Evolutionary conservation across 2,329 filamentous ascomycete genomes (phyloP).

Genomic region (Coleophoma crateriformis): DNA sequence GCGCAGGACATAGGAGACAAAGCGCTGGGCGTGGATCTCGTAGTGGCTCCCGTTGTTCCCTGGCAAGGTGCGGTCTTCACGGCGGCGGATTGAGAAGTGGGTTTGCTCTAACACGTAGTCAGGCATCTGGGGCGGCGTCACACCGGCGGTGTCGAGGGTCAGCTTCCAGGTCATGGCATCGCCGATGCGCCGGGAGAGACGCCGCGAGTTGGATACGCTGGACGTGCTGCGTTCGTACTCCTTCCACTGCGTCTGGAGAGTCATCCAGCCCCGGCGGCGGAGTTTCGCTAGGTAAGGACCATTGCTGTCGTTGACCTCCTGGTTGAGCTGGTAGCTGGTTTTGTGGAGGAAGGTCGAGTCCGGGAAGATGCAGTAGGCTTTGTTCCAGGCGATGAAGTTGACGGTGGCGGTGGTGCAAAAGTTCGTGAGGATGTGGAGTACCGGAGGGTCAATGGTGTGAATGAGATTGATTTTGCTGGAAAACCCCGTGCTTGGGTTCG

Average conservation of each 20-base stretch:
- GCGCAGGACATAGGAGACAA: not conserved
- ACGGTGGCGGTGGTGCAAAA: constrained; percentile 3
- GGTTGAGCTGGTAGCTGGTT: not conserved
- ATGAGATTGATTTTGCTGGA: not conserved
- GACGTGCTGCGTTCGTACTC: not conserved
- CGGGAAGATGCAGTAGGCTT: constrained; percentile 6
- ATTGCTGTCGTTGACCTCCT: not conserved
- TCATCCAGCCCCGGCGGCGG: not conserved
- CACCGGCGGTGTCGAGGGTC: not conserved
- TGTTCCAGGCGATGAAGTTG: constrained; percentile 6
- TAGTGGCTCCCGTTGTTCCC: too few relatives aligned
- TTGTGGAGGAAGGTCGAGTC: constrained; percentile 1
- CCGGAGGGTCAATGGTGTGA: not conserved
- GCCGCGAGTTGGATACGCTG: not conserved
- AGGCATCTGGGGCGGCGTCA: not conserved
- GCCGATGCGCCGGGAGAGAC: not conserved
- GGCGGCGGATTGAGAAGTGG: not conserved
- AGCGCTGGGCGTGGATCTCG: not conserved
- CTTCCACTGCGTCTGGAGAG: not conserved
- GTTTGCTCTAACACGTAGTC: not conserved
- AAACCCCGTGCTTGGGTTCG: not conserved
- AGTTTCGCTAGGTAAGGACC: not conserved
- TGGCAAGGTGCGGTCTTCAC: not conserved
- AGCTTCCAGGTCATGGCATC: not conserved
- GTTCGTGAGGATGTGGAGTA: not conserved